Percentiles rank a stretch among this genome's conserved stretches.
Evolutionary conservation across 176 grass and related monocot species (phyloP).

Genomic region (Juncus inflexus): DNA sequence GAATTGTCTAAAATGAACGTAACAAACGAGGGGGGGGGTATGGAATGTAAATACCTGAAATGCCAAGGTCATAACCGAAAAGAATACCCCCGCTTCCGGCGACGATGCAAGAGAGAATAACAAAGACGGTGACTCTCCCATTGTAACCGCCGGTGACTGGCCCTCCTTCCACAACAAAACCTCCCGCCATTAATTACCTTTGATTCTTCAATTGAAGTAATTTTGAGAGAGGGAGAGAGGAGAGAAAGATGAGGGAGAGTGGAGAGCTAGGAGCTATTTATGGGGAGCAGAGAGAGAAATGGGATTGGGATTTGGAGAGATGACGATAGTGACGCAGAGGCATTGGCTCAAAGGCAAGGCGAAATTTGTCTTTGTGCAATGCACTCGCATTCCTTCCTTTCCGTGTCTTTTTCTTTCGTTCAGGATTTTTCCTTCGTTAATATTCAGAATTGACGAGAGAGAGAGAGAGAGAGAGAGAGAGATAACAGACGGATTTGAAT

Average conservation of each 20-base stretch:
- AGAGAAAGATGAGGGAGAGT: not conserved
- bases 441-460: not conserved
- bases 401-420: too few relatives aligned
- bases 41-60: slow-evolving; percentile 59
- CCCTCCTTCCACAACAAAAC: slow-evolving; percentile 27
- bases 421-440: not conserved
- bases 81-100: slow-evolving; percentile 82
- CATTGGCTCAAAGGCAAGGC: slow-evolving; percentile 7
- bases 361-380: not conserved
- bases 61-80: slow-evolving; percentile 93
- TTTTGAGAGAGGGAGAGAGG: not conserved
- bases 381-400: too few relatives aligned
- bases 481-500: not conserved
- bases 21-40: not conserved
- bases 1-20: too few relatives aligned
- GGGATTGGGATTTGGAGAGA: not conserved
- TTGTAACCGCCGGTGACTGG: slow-evolving; percentile 39
- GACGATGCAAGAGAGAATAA: slow-evolving; percentile 62
- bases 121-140: slow-evolving; percentile 61
- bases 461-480: not conserved
- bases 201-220: not conserved
- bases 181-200: slow-evolving; percentile 37
- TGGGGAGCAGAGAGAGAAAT: not conserved
- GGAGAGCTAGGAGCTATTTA: slow-evolving; percentile 3
- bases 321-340: slow-evolving; percentile 3